Conservation (phyloP, 179 eudicot species). For the Pouteria campechiana region DNA sequence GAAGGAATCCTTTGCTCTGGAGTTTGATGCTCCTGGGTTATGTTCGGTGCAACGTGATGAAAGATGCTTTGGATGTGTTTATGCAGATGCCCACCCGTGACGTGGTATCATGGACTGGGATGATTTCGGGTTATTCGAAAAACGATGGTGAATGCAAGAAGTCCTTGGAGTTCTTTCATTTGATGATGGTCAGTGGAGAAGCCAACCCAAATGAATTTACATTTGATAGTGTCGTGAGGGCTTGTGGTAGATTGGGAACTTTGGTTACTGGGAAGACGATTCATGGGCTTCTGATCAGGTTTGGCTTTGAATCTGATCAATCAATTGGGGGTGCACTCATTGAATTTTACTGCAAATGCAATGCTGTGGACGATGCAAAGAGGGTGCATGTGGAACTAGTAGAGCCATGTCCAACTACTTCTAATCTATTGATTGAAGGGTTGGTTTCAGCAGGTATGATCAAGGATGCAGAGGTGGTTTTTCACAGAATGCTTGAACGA, state of each 20-base stretch:
- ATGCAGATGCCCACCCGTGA: slow-evolving; percentile 19
- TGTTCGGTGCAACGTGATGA: slow-evolving; percentile 28
- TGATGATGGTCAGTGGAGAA: slow-evolving; percentile 19
- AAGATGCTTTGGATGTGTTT: slow-evolving; percentile 21
- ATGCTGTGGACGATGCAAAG: slow-evolving; percentile 18
- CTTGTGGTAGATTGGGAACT: slow-evolving; percentile 12
- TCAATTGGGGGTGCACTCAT: slow-evolving; percentile 22
- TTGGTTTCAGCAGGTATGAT: slow-evolving; percentile 15
- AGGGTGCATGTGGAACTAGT: slow-evolving; percentile 7
- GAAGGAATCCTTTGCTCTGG: slow-evolving; percentile 28
- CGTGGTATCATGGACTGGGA: slow-evolving; percentile 25
- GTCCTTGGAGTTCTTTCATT: slow-evolving; percentile 23
- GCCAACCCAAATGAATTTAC: slow-evolving; percentile 29
- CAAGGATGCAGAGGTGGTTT: slow-evolving; percentile 28
- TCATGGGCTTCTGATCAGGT: slow-evolving; percentile 22
- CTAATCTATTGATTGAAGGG: slow-evolving; percentile 19
- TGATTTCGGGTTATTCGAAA: slow-evolving; percentile 31
- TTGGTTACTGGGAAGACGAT: slow-evolving; percentile 11
- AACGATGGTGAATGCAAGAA: slow-evolving; percentile 14
- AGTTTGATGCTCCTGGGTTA: slow-evolving; percentile 37
- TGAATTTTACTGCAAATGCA: slow-evolving; percentile 18
- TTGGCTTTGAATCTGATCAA: slow-evolving; percentile 20
- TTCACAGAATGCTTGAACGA: slow-evolving; percentile 10
- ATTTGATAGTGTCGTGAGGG: slow-evolving; percentile 24
- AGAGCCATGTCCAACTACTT: slow-evolving; percentile 7